Conservation (phyloP, 78 protist genomes). For the Dictyostelium brefeldianum region DNA sequence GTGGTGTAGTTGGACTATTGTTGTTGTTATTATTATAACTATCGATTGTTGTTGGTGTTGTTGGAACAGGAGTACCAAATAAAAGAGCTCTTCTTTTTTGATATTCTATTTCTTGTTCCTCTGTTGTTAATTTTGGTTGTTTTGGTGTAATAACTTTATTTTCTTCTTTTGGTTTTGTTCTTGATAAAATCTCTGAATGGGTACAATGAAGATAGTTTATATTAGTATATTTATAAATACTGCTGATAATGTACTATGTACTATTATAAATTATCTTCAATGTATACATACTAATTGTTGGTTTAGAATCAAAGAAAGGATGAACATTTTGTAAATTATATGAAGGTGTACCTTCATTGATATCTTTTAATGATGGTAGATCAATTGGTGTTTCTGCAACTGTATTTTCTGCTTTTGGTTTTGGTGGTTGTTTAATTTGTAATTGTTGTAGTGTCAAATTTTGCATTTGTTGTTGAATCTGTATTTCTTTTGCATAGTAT, state of each 20-base stretch:
- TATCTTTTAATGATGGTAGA: conserved; percentile 4
- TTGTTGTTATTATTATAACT: conserved; percentile 24
- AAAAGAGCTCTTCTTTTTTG: conserved; percentile 62
- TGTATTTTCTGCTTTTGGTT: conserved; percentile 5
- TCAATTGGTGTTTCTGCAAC: background rate
- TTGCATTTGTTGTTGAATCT: conserved; percentile 2
- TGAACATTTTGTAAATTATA: conserved; percentile 26
- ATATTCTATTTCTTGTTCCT: conserved; percentile 42
- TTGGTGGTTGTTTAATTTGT: background rate
- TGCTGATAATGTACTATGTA: too few relatives aligned
- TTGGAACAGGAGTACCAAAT: conserved; percentile 7
- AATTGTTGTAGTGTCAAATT: background rate
- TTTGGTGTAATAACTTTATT: background rate
- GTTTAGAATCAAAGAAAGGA: conserved; percentile 61
- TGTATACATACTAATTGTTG: conserved; percentile 62
- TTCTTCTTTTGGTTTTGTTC: conserved; percentile 30
- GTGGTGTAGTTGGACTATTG: conserved; percentile 1
- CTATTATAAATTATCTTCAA: too few relatives aligned
- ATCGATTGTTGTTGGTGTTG: conserved; percentile 5
- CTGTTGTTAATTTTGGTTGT: conserved; percentile 25
- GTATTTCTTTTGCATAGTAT: background rate
- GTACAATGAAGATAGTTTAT: too few relatives aligned
- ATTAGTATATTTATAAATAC: background rate
- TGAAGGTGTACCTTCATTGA: background rate
- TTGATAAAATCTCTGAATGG: conserved; percentile 29